phyloP scores from a whole-genome alignment of 1,284 basidiomycete genomes.

The Pseudozyma flocculosa region DNA sequence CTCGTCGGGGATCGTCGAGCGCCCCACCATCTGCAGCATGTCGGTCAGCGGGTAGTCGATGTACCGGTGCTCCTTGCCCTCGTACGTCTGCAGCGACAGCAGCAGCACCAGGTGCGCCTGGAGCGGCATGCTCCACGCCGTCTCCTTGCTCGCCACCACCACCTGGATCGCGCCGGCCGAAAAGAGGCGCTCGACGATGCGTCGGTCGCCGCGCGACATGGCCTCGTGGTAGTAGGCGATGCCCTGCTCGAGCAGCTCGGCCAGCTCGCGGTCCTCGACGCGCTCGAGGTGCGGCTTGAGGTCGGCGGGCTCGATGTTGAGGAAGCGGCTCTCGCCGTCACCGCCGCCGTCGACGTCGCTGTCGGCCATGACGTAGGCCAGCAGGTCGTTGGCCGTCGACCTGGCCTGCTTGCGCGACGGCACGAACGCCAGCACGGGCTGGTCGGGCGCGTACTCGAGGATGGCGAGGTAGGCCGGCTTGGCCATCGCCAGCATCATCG shows the following conservation, averaged over 20 bases:
- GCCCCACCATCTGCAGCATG: constrained; percentile 90
- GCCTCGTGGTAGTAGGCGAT: constrained; percentile 82
- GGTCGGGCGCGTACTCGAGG: constrained; percentile 62
- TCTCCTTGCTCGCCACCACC: constrained; percentile 77
- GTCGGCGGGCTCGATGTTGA: constrained; percentile 64
- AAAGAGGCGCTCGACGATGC: constrained; percentile 77
- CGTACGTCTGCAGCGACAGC: constrained; percentile 76
- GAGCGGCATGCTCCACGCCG: constrained; percentile 82
- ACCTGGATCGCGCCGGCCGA: constrained; percentile 76
- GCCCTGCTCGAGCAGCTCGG: constrained; percentile 80
- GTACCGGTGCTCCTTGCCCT: constrained; percentile 65
- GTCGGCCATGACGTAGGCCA: constrained; percentile 81
- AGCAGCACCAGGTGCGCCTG: constrained; percentile 78
- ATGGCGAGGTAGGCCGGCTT: constrained; percentile 74
- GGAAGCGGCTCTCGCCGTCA: constrained; percentile 65
- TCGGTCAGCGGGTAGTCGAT: constrained; percentile 79
- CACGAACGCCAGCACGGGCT: constrained; percentile 77
- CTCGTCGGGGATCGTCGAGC: constrained; percentile 76
- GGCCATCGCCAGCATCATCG: constrained; percentile 86
- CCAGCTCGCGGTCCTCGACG: constrained; percentile 69
- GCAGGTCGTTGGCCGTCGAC: constrained; percentile 76
- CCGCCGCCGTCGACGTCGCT: constrained; percentile 65
- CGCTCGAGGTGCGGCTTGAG: constrained; percentile 68
- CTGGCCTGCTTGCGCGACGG: constrained; percentile 82
- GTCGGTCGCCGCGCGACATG: constrained; percentile 71